Base-by-base conservation (phyloP, 495 filamentous ascomycete genomes). In the Penicillium antarcticum region DNA sequence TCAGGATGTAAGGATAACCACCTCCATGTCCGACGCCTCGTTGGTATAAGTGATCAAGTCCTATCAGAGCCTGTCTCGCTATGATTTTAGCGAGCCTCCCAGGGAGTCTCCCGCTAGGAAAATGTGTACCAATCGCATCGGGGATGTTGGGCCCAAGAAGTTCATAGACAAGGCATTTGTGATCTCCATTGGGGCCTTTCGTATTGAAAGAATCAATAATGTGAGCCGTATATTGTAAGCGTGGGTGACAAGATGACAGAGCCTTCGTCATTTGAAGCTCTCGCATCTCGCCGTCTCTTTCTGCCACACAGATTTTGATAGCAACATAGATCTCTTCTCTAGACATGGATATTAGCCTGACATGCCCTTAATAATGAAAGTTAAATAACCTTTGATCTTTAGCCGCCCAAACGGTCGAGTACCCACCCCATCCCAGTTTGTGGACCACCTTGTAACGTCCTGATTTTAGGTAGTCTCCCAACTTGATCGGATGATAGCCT, bases 321-420 rank as follows among this genome's bases (percentile, higher is more conserved):
- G 67, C 62, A 44, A 70, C 64, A 42, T 67, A 65, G 34, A 38
- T 31, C 26, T 52, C 40, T 51, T 59, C 45, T 40, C 66, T 29
- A 8, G 42, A 29, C 4, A 35, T 48, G 32, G 38, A 5, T 43
- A 33, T 65, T 56, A 69, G 60, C 43, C 55, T 8, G 23, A 19
- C 52, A 48, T 51, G 40, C 48, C 21, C 16, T 40, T 36, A 23
- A 60, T 21, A 21, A 19, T 19, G 21, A 5, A 23, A 5, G 19
- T 18, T 50, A 42, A 37, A 53, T 29, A 41, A 70, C 65, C 52
- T 65, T 60, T 55, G 49, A 52, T 80, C 75, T 52, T 57, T 63
- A 19, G 73, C 73, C 10, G 71, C 60, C 77, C 78, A 81, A 42
- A 79, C 74, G 24, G 76, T 80, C 5, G 76, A 77, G 54, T 68